Base-by-base conservation (phyloP, 768 basidiomycete species). In the Termitomyces sp. region DNA sequence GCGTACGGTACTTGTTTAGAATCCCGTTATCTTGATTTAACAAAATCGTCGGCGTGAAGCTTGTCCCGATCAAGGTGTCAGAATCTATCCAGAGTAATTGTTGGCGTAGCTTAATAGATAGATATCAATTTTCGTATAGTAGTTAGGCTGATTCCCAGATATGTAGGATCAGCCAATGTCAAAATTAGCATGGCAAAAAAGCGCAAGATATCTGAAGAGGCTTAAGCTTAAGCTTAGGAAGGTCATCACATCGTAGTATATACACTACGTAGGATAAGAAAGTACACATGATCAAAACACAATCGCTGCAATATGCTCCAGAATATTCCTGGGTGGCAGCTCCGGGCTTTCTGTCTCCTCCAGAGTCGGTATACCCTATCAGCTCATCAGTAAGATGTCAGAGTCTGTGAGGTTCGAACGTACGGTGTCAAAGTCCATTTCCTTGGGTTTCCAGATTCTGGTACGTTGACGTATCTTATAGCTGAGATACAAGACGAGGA, bases 401-500 rank as follows among this genome's bases (percentile, higher is more conserved):
- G n/a, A 22, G 14, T 20, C 26, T 8, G 4, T 26, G 37, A 37
- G 13, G 8, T 22, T 13, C 16, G 16, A 54, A 69, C 82, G 53
- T 57, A 84, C 86, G 36, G 87, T 86, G 58, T 83, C 80, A 59
- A 89, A 87, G 68, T 90, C 89, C 82, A 89, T 87, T 62, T 90
- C 83, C 24, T 75, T 56, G 2, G 82, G 75, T 57, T 76, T 80
- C 86, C 86, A 86, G 43, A 79, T 62, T 50, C 64, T 70, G 18
- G 79, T 79, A 22, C 70, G 66, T 63, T 77, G 79, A 9, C 58
- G 14, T 22, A 76, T 45, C 66, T 81, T 81, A 64, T 75, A 81
- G 6, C 78, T 74, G 43, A 79, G 57, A 64, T 78, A 82, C n/a
- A 81, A 59, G 4, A 62, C 63, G 5, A 71, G 51, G 59, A 81